A percentile compares a stretch with the other conserved stretches of the same genome.
These are phyloP conservation scores for Chalciporus piperatus DNA, from an alignment of 768 basidiomycete species.

Conservation along the genomic window DNA sequence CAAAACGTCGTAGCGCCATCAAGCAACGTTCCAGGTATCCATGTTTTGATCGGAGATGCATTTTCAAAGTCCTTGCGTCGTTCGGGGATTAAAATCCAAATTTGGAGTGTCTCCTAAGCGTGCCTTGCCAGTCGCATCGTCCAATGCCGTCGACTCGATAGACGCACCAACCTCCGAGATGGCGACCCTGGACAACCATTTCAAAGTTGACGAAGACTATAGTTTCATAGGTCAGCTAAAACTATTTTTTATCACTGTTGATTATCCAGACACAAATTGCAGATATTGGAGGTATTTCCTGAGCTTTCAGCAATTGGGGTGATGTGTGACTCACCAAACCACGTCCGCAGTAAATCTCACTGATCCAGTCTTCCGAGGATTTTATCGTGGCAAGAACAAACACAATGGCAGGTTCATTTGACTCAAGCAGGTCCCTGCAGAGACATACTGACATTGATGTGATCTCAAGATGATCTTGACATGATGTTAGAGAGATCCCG, in stretches of 20 bases:
- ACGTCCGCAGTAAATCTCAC: conserved; percentile 46
- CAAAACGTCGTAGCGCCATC: no score
- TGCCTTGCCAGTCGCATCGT: no score
- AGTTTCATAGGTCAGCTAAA: conserved; percentile 37
- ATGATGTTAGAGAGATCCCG: conserved; percentile 54
- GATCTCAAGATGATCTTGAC: conserved; percentile 55
- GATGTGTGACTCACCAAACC: not conserved
- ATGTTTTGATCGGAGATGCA: no score
- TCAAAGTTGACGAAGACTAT: conserved; percentile 6
- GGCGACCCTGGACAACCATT: not conserved
- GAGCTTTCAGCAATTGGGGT: no score
- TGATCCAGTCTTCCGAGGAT: conserved; percentile 55
- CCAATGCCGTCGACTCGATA: no score
- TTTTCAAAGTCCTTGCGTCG: no score
- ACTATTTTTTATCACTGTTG: not conserved
- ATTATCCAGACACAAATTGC: not conserved
- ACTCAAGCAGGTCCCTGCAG: not conserved
- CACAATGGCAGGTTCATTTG: conserved; percentile 41
- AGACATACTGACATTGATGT: not conserved
- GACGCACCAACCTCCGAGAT: no score
- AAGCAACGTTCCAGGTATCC: no score
- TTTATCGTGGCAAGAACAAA: conserved; percentile 46
- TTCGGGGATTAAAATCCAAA: no score
- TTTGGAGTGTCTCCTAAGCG: no score
- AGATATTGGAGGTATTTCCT: conserved; percentile 41